phyloP scores from a whole-genome alignment of 768 basidiomycete genomes.

The Leccinum arenicola region DNA sequence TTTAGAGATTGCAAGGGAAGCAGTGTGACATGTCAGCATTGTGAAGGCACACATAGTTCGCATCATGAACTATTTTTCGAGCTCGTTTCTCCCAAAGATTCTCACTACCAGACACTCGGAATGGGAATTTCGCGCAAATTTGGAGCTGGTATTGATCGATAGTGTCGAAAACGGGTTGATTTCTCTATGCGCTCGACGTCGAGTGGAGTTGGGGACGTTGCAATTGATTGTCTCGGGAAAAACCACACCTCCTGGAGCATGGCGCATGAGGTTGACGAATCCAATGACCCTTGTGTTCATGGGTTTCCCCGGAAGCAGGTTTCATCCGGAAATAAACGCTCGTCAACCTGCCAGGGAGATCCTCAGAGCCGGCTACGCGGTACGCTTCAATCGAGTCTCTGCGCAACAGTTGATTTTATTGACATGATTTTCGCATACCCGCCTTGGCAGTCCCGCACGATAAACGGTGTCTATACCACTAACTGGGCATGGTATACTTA shows the following conservation, averaged over 20 bases:
- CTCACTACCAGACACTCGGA: background rate
- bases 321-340: background rate
- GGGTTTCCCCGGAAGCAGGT: background rate
- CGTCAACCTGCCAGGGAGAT: background rate
- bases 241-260: background rate
- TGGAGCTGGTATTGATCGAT: background rate
- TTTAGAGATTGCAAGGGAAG: slow-evolving; percentile 8
- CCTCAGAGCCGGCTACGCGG: background rate
- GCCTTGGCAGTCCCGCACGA: slow-evolving; percentile 5
- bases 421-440: slow-evolving; percentile 2
- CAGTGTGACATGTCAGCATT: background rate
- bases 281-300: background rate
- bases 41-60: background rate
- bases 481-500: slow-evolving; percentile 6
- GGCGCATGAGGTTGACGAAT: background rate
- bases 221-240: background rate
- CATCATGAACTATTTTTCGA: background rate
- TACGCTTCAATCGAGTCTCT: background rate
- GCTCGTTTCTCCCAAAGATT: background rate
- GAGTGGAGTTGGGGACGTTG: too few relatives aligned
- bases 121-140: slow-evolving; percentile 4
- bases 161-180: background rate
- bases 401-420: background rate
- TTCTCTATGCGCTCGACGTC: background rate
- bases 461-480: slow-evolving; percentile 14